Base-by-base conservation (phyloP, 2,329 filamentous ascomycete genomes). In the Trichoderma atroviride region DNA sequence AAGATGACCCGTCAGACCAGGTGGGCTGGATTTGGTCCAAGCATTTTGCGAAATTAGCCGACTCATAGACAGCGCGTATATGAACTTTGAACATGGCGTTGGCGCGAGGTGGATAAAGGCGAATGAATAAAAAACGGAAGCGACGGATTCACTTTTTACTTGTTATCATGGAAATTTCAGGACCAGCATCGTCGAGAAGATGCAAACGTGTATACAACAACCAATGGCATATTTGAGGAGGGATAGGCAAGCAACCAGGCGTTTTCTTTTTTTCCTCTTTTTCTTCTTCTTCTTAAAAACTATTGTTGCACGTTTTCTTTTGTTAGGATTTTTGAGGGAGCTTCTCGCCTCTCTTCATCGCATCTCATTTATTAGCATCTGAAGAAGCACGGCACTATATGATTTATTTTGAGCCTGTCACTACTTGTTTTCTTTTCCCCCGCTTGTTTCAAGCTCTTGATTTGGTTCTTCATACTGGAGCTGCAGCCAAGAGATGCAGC, bases 21-120 rank as follows among this genome's bases (percentile, higher is more conserved):
- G 90, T 98, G 40, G 96, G 96, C 63, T 99, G 96, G 96, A 97
- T 99, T 76, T 99, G 96, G 96, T 97, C 94, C 76, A 97, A 97
- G 80, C 96, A 99, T 82, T 99, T 99, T 84, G 91, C 91, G 65
- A 88, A 87, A 77, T 77, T 89, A 72, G 87, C 86, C 60, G 87
- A 88, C 76, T 80, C 81, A 67, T 83, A 78, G 70, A 62, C 63
- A 70, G 40, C 47, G 55, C 59, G 27, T 50, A 62, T 69, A 40
- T 69, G 50, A 64, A 64, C n/a, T 59, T 68, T 70, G 33, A 70
- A 37, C 52, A 69, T 14, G 69, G 69, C 69, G 69, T 70, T 70
- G 69, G 65, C 52, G 69, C 68, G 73, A 69, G 70, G 71, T 65
- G 71, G 69, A 69, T 63, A 72, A 72, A 71, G 66, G 63, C 40